phyloP scores from a whole-genome alignment of 2,329 filamentous ascomycete species.

The Tricladium varicosporioides region DNA sequence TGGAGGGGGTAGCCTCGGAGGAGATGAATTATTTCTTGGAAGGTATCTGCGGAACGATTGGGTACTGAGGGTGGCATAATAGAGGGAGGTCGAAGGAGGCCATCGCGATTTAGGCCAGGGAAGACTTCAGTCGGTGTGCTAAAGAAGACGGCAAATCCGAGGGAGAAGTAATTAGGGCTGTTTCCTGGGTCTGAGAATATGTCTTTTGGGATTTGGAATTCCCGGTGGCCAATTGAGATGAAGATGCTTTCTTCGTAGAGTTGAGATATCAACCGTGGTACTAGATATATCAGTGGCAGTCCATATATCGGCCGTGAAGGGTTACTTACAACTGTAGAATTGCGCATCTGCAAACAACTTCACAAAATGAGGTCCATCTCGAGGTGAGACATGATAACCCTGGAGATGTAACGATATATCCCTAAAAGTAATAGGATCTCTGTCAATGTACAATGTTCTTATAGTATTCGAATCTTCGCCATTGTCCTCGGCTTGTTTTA shows the following conservation, averaged over 20 bases:
- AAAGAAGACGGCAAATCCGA: constrained; percentile 89
- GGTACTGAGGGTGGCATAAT: constrained; percentile 81
- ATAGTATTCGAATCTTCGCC: constrained; percentile 41
- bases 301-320: background rate
- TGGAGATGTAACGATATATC: constrained; percentile 90
- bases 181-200: constrained; percentile 84
- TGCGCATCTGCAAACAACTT: constrained; percentile 92
- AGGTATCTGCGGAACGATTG: constrained; percentile 77
- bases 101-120: constrained; percentile 76
- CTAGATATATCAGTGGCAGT: constrained; percentile 41
- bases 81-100: constrained; percentile 80
- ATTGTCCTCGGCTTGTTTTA: constrained; percentile 60
- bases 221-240: constrained; percentile 80
- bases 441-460: constrained; percentile 89
- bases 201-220: constrained; percentile 88
- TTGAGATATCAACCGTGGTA: constrained; percentile 85
- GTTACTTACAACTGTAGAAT: constrained; percentile 75
- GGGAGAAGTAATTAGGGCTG: constrained; percentile 91
- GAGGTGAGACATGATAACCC: constrained; percentile 82
- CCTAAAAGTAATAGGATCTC: constrained; percentile 83
- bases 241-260: constrained; percentile 91
- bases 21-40: constrained; percentile 77
- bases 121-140: constrained; percentile 76
- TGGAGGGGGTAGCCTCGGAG: constrained; percentile 80
- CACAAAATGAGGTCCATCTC: constrained; percentile 83